These are phyloP conservation scores for Quercus lobata DNA, from an alignment of 331 rosid species.

Conservation along the genomic window DNA sequence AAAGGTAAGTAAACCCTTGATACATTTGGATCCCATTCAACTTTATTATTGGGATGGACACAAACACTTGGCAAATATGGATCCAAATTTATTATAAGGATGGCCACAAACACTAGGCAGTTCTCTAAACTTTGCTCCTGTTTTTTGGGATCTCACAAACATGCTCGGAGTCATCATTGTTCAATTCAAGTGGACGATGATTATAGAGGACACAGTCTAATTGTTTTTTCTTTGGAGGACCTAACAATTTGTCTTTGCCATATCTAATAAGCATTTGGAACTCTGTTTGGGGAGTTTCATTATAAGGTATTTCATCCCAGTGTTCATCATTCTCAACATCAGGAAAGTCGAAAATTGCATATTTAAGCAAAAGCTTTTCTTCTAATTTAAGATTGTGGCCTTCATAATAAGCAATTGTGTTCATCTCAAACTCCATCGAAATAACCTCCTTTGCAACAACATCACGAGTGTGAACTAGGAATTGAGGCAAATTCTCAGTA, in stretches of 20 bases:
- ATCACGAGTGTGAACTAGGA: constrained; percentile 94
- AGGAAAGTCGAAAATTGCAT: constrained; percentile 95
- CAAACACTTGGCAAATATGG: constrained; percentile 48
- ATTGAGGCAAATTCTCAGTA: constrained; percentile 77
- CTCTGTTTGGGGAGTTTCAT: constrained; percentile 65
- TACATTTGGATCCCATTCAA: constrained; percentile 61
- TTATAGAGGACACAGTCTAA: constrained; percentile 9
- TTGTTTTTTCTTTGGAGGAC: background rate
- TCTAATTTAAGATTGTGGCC: constrained; percentile 47
- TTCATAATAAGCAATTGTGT: constrained; percentile 64
- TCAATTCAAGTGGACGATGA: constrained; percentile 30
- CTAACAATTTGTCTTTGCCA: constrained; percentile 27
- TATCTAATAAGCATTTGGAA: constrained; percentile 82
- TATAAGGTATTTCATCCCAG: constrained; percentile 60
- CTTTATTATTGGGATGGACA: constrained; percentile 44
- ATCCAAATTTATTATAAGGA: constrained; percentile 44
- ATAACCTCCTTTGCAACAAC: constrained; percentile 54
- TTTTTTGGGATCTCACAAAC: constrained; percentile 50
- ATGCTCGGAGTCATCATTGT: constrained; percentile 53
- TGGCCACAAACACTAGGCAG: constrained; percentile 64
- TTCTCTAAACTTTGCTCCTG: constrained; percentile 67
- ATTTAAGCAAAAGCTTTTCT: constrained; percentile 58
- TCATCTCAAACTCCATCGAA: constrained; percentile 82
- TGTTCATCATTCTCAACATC: constrained; percentile 49
- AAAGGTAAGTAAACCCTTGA: constrained; percentile 42